A percentile compares a stretch with the other conserved stretches of the same genome.
These are phyloP conservation scores for Scalesia atractyloides DNA, from an alignment of 129 eudicot genomes.

Conservation along the genomic window DNA sequence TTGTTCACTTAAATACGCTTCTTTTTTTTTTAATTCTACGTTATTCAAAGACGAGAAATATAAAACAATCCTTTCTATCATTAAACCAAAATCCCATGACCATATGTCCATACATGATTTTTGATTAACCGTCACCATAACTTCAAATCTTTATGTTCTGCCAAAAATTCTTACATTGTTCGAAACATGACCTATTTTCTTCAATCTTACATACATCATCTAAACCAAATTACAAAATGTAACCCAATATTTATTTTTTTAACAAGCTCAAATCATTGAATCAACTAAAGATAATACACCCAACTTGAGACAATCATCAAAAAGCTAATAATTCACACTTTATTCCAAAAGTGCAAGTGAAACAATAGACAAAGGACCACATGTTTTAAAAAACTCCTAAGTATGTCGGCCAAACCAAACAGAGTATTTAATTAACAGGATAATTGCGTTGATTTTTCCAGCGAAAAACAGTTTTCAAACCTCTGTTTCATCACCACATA, in stretches of 20 bases:
- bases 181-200: neutral
- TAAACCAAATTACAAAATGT: neutral
- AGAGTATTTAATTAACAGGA: constrained; percentile 13
- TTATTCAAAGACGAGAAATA: no score
- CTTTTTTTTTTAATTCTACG: no score
- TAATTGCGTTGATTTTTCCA: constrained; percentile 25
- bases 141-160: no score
- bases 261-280: neutral
- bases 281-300: neutral
- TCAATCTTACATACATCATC: neutral
- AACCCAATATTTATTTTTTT: neutral
- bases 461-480: constrained; percentile 43
- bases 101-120: neutral
- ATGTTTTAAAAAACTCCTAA: neutral
- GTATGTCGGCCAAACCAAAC: constrained; percentile 4
- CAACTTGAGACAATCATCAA: neutral
- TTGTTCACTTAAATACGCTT: neutral
- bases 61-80: neutral
- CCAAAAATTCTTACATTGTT: neutral
- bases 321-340: neutral
- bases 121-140: neutral
- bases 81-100: neutral
- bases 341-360: neutral
- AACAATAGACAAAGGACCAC: constrained; percentile 23
- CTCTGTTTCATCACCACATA: constrained; percentile 19